Percentiles rank a stretch among this genome's conserved stretches.
Conservation (phyloP, 371 early-diverging fungal species). For the Quaeritorhiza haematococci region DNA sequence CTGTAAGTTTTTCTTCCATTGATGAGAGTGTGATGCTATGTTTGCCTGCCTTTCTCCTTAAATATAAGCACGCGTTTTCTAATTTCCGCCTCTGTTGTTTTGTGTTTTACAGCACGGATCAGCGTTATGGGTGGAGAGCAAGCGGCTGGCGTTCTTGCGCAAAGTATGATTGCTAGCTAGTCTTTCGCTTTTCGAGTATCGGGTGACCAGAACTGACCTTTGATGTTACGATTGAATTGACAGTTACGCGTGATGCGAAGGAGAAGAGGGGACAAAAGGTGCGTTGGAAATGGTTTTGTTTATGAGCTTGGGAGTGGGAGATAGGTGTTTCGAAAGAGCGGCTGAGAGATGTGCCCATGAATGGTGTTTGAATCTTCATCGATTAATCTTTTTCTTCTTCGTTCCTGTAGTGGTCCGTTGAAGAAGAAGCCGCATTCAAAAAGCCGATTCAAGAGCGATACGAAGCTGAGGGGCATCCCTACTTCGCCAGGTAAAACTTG, state of each 20-base stretch:
- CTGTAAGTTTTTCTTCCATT: conserved; percentile 30
- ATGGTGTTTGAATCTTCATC: background rate
- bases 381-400: conserved; percentile 3
- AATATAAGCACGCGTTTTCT: too few species aligned
- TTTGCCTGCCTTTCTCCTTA: too few species aligned
- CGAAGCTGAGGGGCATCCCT: conserved; percentile 94
- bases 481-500: conserved; percentile 55
- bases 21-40: too few species aligned
- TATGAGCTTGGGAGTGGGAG: too few species aligned
- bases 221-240: background rate
- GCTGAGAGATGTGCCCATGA: too few species aligned
- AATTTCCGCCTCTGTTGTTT: background rate
- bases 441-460: conserved; percentile 79
- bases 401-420: conserved; percentile 54
- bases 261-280: conserved; percentile 66
- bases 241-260: conserved; percentile 78
- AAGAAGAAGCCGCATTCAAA: conserved; percentile 80
- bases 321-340: too few species aligned
- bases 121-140: conserved; percentile 99
- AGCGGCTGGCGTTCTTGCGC: conserved; percentile 90
- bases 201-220: too few species aligned
- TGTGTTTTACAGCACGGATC: conserved; percentile 68
- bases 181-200: background rate
- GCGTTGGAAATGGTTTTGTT: background rate
- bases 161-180: conserved; percentile 28